Base-by-base conservation (phyloP, 192 early-diverging fungal genomes). In the Coemansia sp. region DNA sequence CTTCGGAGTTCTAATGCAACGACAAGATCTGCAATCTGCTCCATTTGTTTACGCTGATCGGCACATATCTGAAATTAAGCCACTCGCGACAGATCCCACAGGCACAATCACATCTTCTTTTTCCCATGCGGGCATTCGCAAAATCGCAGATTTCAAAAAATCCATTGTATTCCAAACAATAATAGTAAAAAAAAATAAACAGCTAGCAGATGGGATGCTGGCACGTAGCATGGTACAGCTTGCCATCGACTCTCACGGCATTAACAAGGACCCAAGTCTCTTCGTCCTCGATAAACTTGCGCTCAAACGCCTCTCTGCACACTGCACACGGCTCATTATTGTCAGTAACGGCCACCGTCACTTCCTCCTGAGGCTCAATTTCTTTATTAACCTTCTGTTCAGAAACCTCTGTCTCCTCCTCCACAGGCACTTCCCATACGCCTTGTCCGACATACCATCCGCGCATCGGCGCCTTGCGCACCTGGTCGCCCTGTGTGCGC, bases 371-470 rank as follows among this genome's bases (percentile, higher is more conserved):
- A 62, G 75, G 64, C 63, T 75, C 73, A 10, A 53, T 67, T 21
- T 46, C 45, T 46, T 51, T 27, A 51, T 51, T 51, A 27, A 58
- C 55, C 23, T 31, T 17, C 27, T n/a, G 31, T 38, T 23, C 58
- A 60, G 53, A 17, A 32, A 17, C 53, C 58, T 37, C 51, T 69
- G 50, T 48, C 61, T 41, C 74, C n/a, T 11, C 63, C 37, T 39
- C 39, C 19, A 70, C 64, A 15, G 77, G 77, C n/a, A 73, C 66
- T 55, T 78, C 76, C 84, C 78, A 78, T 23, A 14, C 58, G 7
- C 1, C 82, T 63, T 91, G 91, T 27, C 63, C 78, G 0, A 95
- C 78, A 79, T 93, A 95, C 95, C 95, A 99, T 39, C 91, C 92
- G 39, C 95, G 88, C 34, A 90, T 89, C 46, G 92, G 75, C n/a